A percentile compares a stretch with the other conserved stretches of the same genome.
Evolutionary conservation across 2,329 filamentous ascomycete genomes (phyloP).

Genomic region (Clathrospora elynae): DNA sequence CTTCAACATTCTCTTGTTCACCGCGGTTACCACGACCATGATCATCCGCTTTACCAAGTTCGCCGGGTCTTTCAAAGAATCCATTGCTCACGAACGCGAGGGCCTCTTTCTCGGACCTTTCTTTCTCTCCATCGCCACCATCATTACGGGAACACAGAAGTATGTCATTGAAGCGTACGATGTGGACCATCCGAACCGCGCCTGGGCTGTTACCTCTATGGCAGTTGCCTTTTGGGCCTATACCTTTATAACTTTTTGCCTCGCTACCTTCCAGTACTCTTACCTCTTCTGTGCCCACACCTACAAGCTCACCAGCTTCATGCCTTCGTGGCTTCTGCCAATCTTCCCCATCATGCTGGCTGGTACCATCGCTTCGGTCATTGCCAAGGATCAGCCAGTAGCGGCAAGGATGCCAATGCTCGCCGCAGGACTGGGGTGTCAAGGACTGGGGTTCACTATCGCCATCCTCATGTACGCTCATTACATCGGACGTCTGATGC

Average conservation of each 20-base stretch:
- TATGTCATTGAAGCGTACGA: constrained; percentile 43
- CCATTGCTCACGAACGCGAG: constrained; percentile 58
- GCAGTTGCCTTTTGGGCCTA: constrained; percentile 53
- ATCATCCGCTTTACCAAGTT: constrained; percentile 54
- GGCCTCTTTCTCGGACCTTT: constrained; percentile 56
- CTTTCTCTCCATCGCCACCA: constrained; percentile 49
- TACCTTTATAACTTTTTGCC: constrained; percentile 48
- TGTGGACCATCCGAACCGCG: constrained; percentile 47
- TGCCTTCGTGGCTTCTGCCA: constrained; percentile 75
- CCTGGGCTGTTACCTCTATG: constrained; percentile 50
- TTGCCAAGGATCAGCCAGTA: constrained; percentile 65
- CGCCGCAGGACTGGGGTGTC: constrained; percentile 68
- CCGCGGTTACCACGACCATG: constrained; percentile 35
- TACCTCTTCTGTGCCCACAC: constrained; percentile 66
- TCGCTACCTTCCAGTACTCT: constrained; percentile 60
- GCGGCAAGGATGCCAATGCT: constrained; percentile 65
- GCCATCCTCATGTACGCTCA: constrained; percentile 73
- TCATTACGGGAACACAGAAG: constrained; percentile 51
- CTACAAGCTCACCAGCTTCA: constrained; percentile 69
- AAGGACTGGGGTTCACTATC: constrained; percentile 72
- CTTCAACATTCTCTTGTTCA: constrained; percentile 57
- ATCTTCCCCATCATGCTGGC: constrained; percentile 76
- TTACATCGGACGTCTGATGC: constrained; percentile 74
- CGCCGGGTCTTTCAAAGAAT: constrained; percentile 52
- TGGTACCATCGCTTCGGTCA: constrained; percentile 71